These are phyloP conservation scores for Carnegiea gigantea DNA, from an alignment of 179 eudicot species.

Conservation along the genomic window DNA sequence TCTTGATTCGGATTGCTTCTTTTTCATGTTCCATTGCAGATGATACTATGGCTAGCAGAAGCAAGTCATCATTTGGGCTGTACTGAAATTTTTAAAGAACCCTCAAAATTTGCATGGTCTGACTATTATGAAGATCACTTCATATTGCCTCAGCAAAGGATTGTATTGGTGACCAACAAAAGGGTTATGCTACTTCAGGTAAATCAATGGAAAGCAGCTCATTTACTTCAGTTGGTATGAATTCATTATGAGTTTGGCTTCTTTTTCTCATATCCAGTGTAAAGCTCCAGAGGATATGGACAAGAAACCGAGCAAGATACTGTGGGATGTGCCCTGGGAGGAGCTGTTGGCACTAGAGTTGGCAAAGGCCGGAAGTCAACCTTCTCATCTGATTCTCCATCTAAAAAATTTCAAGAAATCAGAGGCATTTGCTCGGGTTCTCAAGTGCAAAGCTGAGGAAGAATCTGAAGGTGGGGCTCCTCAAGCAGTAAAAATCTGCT, in stretches of 20 bases:
- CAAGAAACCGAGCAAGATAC: slow-evolving; percentile 83
- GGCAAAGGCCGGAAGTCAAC: slow-evolving; percentile 73
- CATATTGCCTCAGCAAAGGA: slow-evolving; percentile 66
- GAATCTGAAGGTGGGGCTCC: slow-evolving; percentile 49
- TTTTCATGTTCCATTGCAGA: slow-evolving; percentile 48
- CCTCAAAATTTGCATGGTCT: slow-evolving; percentile 92
- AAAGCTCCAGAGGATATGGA: slow-evolving; percentile 70
- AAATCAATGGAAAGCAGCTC: slow-evolving; percentile 16
- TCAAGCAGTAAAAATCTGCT: slow-evolving; percentile 80
- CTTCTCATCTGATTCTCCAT: slow-evolving; percentile 87
- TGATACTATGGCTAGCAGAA: slow-evolving; percentile 93
- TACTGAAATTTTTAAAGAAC: slow-evolving; percentile 93
- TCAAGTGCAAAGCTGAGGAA: slow-evolving; percentile 78
- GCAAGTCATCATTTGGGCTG: slow-evolving; percentile 91
- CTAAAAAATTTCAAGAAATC: slow-evolving; percentile 71
- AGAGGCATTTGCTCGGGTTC: slow-evolving; percentile 71
- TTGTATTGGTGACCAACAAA: slow-evolving; percentile 77
- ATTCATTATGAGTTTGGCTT: background rate
- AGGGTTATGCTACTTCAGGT: slow-evolving; percentile 93
- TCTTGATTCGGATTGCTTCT: slow-evolving; percentile 4
- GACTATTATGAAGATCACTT: slow-evolving; percentile 95
- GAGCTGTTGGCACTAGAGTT: slow-evolving; percentile 84
- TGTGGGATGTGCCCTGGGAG: slow-evolving; percentile 99
- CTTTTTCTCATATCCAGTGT: slow-evolving; percentile 39
- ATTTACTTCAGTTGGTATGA: slow-evolving; percentile 7